These are phyloP conservation scores for Fusarium protoensiforme DNA, from an alignment of 2,329 filamentous ascomycete species.

Conservation along the genomic window DNA sequence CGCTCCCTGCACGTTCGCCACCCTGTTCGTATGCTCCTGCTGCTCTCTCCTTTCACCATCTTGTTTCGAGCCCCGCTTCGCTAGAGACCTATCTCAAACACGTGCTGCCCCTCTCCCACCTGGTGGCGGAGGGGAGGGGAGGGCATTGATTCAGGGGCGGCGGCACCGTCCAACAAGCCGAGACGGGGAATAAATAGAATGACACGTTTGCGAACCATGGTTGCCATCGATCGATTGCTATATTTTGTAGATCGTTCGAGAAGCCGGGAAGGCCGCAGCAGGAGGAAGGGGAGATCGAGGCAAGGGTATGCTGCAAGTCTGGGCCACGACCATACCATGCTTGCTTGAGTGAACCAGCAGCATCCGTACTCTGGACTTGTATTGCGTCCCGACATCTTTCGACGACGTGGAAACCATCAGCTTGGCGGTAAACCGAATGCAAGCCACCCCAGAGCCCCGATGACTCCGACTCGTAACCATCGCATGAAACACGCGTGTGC, in stretches of 20 bases:
- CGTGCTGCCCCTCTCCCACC: conserved; percentile 30
- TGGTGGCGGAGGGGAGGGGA: conserved; percentile 21
- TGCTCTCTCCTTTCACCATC: conserved; percentile 8
- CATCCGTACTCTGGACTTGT: not conserved
- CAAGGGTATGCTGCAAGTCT: not conserved
- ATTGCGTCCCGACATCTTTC: not conserved
- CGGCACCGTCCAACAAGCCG: not conserved
- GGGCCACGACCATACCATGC: not conserved
- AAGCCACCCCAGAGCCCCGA: not conserved
- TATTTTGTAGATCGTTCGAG: not conserved
- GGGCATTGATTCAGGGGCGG: conserved; percentile 24
- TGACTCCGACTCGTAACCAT: not conserved
- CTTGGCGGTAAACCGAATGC: not conserved
- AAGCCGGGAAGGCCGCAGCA: not conserved
- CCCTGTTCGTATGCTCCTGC: not conserved
- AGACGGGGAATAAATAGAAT: not conserved
- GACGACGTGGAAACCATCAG: not conserved
- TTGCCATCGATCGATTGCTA: not conserved
- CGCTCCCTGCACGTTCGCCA: too few species aligned
- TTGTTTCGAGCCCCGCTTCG: conserved; percentile 27
- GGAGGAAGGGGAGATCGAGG: not conserved
- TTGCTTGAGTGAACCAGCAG: not conserved
- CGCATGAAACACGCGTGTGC: conserved; percentile 2
- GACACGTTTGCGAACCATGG: not conserved
- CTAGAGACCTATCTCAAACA: conserved; percentile 18